Conservation (phyloP, 2,329 filamentous ascomycete genomes). For the Ceratocystis ficicola region DNA sequence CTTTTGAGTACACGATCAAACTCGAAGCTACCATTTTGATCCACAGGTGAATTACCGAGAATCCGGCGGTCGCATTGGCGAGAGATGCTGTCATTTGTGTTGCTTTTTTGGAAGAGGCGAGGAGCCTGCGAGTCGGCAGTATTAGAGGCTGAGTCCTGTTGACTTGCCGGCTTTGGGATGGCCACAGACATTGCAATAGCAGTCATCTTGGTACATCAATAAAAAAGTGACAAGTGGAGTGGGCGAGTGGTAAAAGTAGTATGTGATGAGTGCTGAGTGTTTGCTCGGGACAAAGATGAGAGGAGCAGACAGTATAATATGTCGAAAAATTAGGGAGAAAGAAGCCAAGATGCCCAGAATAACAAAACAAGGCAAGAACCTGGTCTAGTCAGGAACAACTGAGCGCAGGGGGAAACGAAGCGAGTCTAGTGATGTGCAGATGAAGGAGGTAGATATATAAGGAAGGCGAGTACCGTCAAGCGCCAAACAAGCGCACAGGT, state of each 20-base stretch:
- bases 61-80: slow-evolving; percentile 21
- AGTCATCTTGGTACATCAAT: slow-evolving; percentile 7
- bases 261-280: background rate
- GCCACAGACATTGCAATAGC: slow-evolving; percentile 18
- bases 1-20: slow-evolving; percentile 89
- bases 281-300: background rate
- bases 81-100: slow-evolving; percentile 10
- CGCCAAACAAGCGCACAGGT: slow-evolving; percentile 6
- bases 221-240: background rate
- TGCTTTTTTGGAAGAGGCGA: background rate
- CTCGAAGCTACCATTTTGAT: slow-evolving; percentile 89
- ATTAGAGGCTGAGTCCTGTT: background rate
- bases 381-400: slow-evolving; percentile 3
- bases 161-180: slow-evolving; percentile 14
- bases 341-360: background rate
- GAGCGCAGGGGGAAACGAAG: background rate
- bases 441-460: background rate
- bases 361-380: background rate
- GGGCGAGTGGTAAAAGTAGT: background rate
- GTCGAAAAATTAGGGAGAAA: background rate
- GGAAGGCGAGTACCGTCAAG: slow-evolving; percentile 3
- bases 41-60: slow-evolving; percentile 66
- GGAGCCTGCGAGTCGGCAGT: background rate
- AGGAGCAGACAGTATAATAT: background rate
- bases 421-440: background rate